These are phyloP conservation scores for Carex scoparia DNA, from an alignment of 176 grass and related monocot species.

Conservation along the genomic window DNA sequence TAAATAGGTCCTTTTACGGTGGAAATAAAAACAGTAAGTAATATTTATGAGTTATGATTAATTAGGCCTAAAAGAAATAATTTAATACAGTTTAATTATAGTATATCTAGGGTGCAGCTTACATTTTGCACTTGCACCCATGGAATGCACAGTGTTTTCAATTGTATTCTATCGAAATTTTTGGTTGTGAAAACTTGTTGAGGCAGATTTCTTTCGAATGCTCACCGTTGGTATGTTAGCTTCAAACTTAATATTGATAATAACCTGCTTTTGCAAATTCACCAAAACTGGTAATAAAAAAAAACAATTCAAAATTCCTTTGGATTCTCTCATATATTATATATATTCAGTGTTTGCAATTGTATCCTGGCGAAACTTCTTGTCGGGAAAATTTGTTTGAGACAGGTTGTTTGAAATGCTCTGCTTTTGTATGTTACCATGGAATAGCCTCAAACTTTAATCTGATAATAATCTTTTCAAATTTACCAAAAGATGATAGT, in stretches of 20 bases:
- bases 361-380: background rate
- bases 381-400: background rate
- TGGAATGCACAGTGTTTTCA: background rate
- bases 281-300: background rate
- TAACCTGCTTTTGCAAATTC: background rate
- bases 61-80: background rate
- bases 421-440: background rate
- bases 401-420: background rate
- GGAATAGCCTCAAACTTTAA: background rate
- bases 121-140: background rate
- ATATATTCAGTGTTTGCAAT: background rate
- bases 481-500: background rate
- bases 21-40: background rate
- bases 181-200: background rate
- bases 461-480: background rate
- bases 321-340: background rate
- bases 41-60: background rate
- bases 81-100: background rate
- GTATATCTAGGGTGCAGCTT: background rate
- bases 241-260: background rate
- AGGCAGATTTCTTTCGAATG: background rate
- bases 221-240: background rate
- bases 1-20: background rate
- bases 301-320: background rate
- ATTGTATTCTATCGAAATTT: background rate